Conservation (phyloP, 805 yeast species). For the Saccharomycodes ludwigii region DNA sequence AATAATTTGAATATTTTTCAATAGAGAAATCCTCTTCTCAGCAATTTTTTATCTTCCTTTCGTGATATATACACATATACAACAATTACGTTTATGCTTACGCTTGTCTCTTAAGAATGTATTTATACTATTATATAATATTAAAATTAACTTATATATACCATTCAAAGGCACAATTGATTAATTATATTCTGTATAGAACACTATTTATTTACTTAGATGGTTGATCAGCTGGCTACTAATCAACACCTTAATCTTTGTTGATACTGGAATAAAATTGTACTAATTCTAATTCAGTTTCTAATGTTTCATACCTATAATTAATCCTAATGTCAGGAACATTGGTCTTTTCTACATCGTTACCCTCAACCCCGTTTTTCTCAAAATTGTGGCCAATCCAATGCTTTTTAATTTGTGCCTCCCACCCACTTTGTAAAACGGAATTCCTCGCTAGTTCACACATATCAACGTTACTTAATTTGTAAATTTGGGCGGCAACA, state of each 20-base stretch:
- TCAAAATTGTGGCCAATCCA: slow-evolving; percentile 74
- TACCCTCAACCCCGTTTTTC: slow-evolving; percentile 58
- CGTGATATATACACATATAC: too few species aligned
- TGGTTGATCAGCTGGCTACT: too few species aligned
- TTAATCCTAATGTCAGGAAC: slow-evolving; percentile 83
- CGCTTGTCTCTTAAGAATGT: too few species aligned
- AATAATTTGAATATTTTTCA: too few species aligned
- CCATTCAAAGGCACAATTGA: neutral
- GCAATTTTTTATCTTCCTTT: too few species aligned
- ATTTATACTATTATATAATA: too few species aligned
- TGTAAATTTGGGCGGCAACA: slow-evolving; percentile 96
- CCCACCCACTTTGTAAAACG: slow-evolving; percentile 91
- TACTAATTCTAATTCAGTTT: slow-evolving; percentile 58
- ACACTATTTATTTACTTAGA: too few species aligned
- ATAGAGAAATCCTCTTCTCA: too few species aligned
- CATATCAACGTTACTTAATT: slow-evolving; percentile 90
- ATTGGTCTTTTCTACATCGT: slow-evolving; percentile 86
- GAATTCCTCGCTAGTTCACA: slow-evolving; percentile 93
- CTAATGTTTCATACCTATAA: slow-evolving; percentile 72
- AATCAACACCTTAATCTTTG: too few species aligned
- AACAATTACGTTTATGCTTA: too few species aligned
- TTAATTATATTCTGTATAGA: too few species aligned
- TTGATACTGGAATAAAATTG: slow-evolving; percentile 36
- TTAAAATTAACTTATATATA: neutral
- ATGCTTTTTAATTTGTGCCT: slow-evolving; percentile 69